Conservation (phyloP, 2,329 filamentous ascomycete genomes). For the Lasiodiplodia sp. region DNA sequence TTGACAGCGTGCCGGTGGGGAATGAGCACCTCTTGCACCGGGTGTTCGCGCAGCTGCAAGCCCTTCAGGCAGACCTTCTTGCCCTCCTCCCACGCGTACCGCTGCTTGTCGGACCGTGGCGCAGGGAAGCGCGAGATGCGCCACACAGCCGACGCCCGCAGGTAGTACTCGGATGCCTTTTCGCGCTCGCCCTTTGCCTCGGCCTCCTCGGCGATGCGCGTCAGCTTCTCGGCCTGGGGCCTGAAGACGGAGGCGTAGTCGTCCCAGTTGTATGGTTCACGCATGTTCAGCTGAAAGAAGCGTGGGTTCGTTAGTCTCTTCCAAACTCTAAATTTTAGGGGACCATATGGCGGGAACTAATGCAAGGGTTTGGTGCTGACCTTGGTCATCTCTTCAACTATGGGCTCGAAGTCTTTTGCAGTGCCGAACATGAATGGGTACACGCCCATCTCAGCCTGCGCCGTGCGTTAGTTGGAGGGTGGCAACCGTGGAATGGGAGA, state of each 20-base stretch:
- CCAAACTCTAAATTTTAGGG: not conserved
- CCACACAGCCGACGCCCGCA: slow-evolving; percentile 74
- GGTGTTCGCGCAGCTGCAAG: slow-evolving; percentile 53
- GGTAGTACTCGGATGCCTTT: slow-evolving; percentile 67
- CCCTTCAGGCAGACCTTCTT: slow-evolving; percentile 70
- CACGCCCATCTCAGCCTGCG: slow-evolving; percentile 61
- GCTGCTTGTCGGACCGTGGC: slow-evolving; percentile 58
- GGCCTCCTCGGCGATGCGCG: slow-evolving; percentile 60
- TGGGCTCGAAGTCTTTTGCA: slow-evolving; percentile 72
- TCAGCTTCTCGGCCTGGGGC: slow-evolving; percentile 66
- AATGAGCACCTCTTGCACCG: slow-evolving; percentile 68
- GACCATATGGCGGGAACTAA: slow-evolving; percentile 34
- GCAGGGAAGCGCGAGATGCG: slow-evolving; percentile 75
- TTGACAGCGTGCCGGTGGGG: slow-evolving; percentile 62
- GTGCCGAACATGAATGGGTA: slow-evolving; percentile 79
- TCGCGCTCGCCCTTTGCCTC: slow-evolving; percentile 57
- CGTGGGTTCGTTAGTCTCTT: slow-evolving; percentile 3
- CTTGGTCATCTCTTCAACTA: slow-evolving; percentile 69
- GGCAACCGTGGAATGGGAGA: not conserved
- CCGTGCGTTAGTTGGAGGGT: not conserved
- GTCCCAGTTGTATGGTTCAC: slow-evolving; percentile 69
- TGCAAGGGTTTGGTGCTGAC: slow-evolving; percentile 43
- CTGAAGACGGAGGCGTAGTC: slow-evolving; percentile 70
- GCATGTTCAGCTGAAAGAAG: slow-evolving; percentile 58
- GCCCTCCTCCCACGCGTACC: slow-evolving; percentile 69